Evolutionary conservation across 768 basidiomycete genomes (phyloP).

Genomic region (Suillus brevipes): DNA sequence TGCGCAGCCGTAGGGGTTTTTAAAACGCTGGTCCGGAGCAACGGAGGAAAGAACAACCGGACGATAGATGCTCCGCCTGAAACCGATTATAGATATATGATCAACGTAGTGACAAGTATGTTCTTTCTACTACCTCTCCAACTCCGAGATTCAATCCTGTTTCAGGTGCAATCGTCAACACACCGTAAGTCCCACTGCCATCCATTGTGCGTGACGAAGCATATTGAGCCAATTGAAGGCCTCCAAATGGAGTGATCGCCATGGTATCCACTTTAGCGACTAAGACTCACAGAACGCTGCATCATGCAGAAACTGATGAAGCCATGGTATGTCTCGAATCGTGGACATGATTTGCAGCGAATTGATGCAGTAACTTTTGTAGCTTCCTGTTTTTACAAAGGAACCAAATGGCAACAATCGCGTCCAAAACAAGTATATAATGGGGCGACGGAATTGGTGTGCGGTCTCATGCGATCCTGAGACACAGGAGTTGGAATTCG

Average conservation of each 20-base stretch:
- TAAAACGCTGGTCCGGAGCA: conserved; percentile 54
- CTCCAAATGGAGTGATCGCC: conserved; percentile 69
- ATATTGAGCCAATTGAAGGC: conserved; percentile 30
- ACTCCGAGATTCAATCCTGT: not conserved
- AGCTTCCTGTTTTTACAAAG: conserved; percentile 75
- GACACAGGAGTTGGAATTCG: conserved; percentile 71
- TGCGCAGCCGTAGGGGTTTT: conserved; percentile 81
- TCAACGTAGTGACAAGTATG: conserved; percentile 82
- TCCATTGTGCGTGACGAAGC: conserved; percentile 4
- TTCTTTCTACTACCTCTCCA: conserved; percentile 11
- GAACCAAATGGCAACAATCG: conserved; percentile 78
- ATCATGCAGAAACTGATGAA: conserved; percentile 82
- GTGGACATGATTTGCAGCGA: not conserved
- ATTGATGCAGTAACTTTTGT: conserved; percentile 3
- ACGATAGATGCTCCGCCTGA: conserved; percentile 47
- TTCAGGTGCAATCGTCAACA: conserved; percentile 90
- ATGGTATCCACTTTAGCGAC: conserved; percentile 80
- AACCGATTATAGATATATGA: conserved; percentile 83
- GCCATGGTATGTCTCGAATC: conserved; percentile 57
- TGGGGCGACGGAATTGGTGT: conserved; percentile 90
- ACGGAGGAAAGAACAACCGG: conserved; percentile 43
- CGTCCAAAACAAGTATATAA: conserved; percentile 72
- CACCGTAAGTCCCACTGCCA: conserved; percentile 59
- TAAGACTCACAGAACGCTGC: conserved; percentile 86
- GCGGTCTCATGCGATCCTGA: conserved; percentile 56